Conservation (phyloP, 1,284 basidiomycete genomes). For the Meripilus lineatus region DNA sequence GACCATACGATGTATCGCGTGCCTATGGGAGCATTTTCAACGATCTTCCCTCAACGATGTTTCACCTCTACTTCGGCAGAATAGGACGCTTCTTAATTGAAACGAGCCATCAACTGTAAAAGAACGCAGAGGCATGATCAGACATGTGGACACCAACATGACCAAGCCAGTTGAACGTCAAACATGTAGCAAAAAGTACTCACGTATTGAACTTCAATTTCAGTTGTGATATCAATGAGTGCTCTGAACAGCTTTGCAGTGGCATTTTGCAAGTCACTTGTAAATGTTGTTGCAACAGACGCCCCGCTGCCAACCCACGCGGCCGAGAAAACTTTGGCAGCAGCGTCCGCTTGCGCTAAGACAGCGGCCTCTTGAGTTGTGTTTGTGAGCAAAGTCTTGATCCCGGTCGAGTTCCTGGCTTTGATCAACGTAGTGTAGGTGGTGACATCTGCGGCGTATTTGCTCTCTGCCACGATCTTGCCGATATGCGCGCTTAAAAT, state of each 20-base stretch:
- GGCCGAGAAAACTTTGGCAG: constrained; percentile 11
- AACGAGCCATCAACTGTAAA: background rate
- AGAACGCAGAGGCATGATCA: background rate
- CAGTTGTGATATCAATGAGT: constrained; percentile 17
- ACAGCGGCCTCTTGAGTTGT: constrained; percentile 17
- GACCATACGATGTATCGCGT: too few species aligned
- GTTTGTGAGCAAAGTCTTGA: constrained; percentile 13
- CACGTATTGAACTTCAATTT: constrained; percentile 19
- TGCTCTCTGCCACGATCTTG: constrained; percentile 17
- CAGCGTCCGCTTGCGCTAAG: constrained; percentile 11
- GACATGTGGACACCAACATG: background rate
- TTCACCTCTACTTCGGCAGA: too few species aligned
- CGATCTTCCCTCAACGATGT: too few species aligned
- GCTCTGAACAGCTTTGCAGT: constrained; percentile 13
- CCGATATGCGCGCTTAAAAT: constrained; percentile 11
- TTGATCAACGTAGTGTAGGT: constrained; percentile 13
- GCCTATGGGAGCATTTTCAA: too few species aligned
- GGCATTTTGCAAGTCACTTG: constrained; percentile 8
- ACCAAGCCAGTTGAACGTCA: background rate
- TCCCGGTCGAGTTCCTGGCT: constrained; percentile 8
- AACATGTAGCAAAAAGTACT: background rate
- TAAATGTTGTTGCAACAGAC: constrained; percentile 8
- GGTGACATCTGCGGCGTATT: constrained; percentile 13
- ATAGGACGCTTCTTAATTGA: too few species aligned
- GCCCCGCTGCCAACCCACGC: constrained; percentile 13